Evolutionary conservation across 1,284 basidiomycete species (phyloP).

Genomic region (Fomitopsis palustris): DNA sequence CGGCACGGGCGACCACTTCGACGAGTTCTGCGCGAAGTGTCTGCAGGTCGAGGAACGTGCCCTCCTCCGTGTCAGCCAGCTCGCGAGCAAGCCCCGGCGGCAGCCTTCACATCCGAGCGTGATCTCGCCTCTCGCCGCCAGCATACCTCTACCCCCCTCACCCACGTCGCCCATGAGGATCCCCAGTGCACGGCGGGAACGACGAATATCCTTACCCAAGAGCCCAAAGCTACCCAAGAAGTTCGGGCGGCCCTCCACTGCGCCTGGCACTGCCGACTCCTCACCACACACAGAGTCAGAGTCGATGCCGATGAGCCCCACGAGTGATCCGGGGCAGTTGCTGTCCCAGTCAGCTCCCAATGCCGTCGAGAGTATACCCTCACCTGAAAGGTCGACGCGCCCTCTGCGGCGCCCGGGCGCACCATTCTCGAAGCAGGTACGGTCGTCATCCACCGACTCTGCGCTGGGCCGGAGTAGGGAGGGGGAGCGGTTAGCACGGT

Average conservation of each 20-base stretch:
- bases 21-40: constrained; percentile 41
- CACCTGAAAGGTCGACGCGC: background rate
- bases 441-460: constrained; percentile 23
- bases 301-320: constrained; percentile 1
- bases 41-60: constrained; percentile 73
- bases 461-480: constrained; percentile 12
- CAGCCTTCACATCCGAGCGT: constrained; percentile 15
- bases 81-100: constrained; percentile 33
- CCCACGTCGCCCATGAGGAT: constrained; percentile 16
- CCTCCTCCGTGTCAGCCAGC: constrained; percentile 53
- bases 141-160: constrained; percentile 15
- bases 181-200: constrained; percentile 11
- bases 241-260: constrained; percentile 39
- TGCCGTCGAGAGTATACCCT: background rate
- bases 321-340: constrained; percentile 1
- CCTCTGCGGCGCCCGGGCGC: constrained; percentile 4
- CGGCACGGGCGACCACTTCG: constrained; percentile 16
- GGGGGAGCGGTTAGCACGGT: constrained; percentile 5
- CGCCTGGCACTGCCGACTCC: constrained; percentile 10
- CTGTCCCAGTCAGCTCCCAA: constrained; percentile 5
- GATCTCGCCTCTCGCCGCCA: constrained; percentile 12
- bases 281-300: background rate
- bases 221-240: constrained; percentile 20
- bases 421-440: constrained; percentile 15
- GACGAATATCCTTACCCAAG: constrained; percentile 13